Conservation (phyloP, 225 moss, liverwort and hornwort genomes). For the Asterella californica region DNA sequence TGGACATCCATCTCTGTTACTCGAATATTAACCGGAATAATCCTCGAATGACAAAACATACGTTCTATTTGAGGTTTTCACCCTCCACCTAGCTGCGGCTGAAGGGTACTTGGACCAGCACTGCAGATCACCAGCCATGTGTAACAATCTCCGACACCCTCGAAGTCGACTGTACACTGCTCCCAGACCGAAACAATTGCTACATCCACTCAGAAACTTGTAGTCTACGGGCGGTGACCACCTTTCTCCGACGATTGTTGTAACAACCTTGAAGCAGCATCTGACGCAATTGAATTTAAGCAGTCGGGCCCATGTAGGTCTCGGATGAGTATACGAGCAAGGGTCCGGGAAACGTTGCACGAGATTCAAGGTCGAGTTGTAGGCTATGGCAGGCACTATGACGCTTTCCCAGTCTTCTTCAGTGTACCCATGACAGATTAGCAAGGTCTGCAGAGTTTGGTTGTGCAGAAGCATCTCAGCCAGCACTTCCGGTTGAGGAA, state of each 20-base stretch:
- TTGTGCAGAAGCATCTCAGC: slow-evolving; percentile 2
- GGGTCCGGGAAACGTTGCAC: not conserved
- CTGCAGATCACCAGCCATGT: slow-evolving; percentile 4
- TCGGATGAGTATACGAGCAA: not conserved
- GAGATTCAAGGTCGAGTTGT: not conserved
- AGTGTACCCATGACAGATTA: not conserved
- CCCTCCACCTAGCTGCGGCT: slow-evolving; percentile 1
- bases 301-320: not conserved
- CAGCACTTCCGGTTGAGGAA: not conserved
- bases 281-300: not conserved
- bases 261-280: not conserved
- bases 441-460: not conserved
- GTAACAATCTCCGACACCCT: slow-evolving; percentile 1
- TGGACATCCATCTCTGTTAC: too few relatives aligned
- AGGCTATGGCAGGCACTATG: not conserved
- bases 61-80: not conserved
- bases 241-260: not conserved
- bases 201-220: not conserved
- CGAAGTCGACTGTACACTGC: not conserved
- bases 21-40: not conserved
- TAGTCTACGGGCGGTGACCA: not conserved
- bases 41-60: not conserved
- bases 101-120: slow-evolving; percentile 8
- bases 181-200: not conserved
- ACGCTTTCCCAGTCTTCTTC: slow-evolving; percentile 6